Conservation (phyloP, 495 filamentous ascomycete genomes). For the Penicillium verhagenii region DNA sequence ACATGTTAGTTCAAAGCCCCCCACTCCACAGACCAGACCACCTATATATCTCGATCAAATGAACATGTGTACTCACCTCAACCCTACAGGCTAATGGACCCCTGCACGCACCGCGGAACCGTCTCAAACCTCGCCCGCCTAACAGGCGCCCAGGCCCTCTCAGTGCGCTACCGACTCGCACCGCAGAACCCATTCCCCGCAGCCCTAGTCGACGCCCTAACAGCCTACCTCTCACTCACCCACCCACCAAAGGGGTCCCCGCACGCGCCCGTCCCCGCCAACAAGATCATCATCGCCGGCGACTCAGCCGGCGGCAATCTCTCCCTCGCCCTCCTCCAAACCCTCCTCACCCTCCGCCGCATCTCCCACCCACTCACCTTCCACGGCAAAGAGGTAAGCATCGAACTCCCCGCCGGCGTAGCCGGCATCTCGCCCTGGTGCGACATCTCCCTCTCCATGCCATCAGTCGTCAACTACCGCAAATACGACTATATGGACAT, state of each 20-base stretch:
- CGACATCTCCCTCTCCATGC: conserved; percentile 72
- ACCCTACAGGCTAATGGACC: conserved; percentile 63
- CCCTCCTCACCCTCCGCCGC: conserved; percentile 68
- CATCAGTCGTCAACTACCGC: conserved; percentile 62
- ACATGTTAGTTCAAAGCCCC: conserved; percentile 53
- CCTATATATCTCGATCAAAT: too few relatives aligned
- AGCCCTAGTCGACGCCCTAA: conserved; percentile 77
- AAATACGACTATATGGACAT: conserved; percentile 69
- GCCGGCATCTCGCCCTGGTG: conserved; percentile 70
- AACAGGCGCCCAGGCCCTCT: conserved; percentile 63
- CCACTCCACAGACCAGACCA: too few relatives aligned
- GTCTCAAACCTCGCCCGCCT: conserved; percentile 47
- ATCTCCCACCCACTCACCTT: conserved; percentile 54
- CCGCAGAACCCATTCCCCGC: conserved; percentile 83
- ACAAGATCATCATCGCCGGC: conserved; percentile 76
- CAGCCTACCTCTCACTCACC: conserved; percentile 78
- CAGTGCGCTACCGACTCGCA: conserved; percentile 82
- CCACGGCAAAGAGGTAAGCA: conserved; percentile 59
- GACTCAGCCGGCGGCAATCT: conserved; percentile 89
- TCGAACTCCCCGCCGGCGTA: conserved; percentile 68
- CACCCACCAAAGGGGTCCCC: conserved; percentile 73
- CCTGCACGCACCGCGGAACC: conserved; percentile 58
- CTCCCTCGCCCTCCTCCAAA: conserved; percentile 66
- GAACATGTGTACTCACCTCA: background rate
- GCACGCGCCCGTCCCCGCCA: conserved; percentile 66